Base-by-base conservation (phyloP, 371 early-diverging fungal species). In the Choanephora cucurbitarum region DNA sequence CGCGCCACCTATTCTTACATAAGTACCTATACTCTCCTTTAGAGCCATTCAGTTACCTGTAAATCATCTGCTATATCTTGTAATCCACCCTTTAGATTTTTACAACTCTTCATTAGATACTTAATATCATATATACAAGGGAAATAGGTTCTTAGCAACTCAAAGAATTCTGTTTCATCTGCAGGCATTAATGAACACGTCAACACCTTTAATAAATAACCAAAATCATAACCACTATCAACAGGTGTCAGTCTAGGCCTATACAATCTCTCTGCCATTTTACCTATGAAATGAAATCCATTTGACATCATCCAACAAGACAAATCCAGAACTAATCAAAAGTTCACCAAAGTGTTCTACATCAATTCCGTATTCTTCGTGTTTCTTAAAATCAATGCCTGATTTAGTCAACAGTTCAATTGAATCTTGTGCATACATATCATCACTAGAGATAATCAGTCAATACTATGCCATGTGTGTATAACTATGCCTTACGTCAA, bases 381-480 rank as follows among this genome's bases (percentile, higher is more conserved):
- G 95, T 69, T 92, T 91, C 63, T 94, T 88, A 80, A 99, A 99
- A 77, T 99, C 98, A 61, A 99, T 96, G 21, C 97, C 98, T 21
- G 98, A 96, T 63, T 98, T 95, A 18, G 88, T 86, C 57, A 99
- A 79, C 45, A 99, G 77, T 47, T 99, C 98, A 58, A 99, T 98
- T 11, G 99, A 98, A 75, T 99, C 99, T 73, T 98, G 97, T 11
- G 99, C 95, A 67, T 97, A 99, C 99, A 99, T 99, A 68, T 98
- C 99, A 51, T 90, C 90, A 31, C 91, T 92, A 62, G 39, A 53
- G 24, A 50, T 34, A 44, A 24, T 33, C 19, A 22, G 34, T 15
- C n/a, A n/a, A n/a, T n/a, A n/a, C n/a, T n/a, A n/a, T n/a, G n/a
- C n/a, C n/a, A n/a, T n/a, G n/a, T n/a, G n/a, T n/a, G n/a, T n/a